A percentile compares a stretch with the other conserved stretches of the same genome.
Evolutionary conservation across 768 basidiomycete species (phyloP).

Genomic region (Porphyrellus cyaneotinctus): DNA sequence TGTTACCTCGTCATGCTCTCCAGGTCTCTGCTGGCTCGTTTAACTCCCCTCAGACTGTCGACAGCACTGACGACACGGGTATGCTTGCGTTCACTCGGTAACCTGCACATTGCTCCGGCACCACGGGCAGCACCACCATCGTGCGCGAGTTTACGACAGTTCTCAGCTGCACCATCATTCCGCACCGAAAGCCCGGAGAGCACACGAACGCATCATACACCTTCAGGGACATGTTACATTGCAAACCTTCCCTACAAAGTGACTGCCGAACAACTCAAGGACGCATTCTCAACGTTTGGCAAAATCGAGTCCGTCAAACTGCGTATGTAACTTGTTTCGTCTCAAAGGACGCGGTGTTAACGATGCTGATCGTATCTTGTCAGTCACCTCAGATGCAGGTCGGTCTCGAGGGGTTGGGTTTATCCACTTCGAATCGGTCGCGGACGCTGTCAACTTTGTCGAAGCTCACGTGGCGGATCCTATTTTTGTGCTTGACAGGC

Average conservation of each 20-base stretch:
- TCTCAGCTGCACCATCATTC: conserved; percentile 16
- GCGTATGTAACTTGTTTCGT: conserved; percentile 33
- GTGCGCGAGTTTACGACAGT: conserved; percentile 9
- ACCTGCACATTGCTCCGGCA: conserved; percentile 6
- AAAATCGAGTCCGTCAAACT: conserved; percentile 35
- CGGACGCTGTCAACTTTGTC: conserved; percentile 36
- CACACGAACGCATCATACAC: conserved; percentile 10
- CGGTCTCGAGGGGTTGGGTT: conserved; percentile 43
- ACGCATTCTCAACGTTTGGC: conserved; percentile 44
- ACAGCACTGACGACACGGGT: conserved; percentile 3
- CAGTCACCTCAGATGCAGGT: conserved; percentile 33
- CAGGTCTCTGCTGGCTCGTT: conserved; percentile 19
- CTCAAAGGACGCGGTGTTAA: neutral
- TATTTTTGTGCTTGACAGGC: conserved; percentile 45
- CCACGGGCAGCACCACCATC: neutral
- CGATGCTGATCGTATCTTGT: neutral
- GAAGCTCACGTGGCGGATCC: conserved; percentile 41
- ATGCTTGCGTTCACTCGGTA: conserved; percentile 14
- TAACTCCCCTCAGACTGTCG: conserved; percentile 10
- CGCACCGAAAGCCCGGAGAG: conserved; percentile 1
- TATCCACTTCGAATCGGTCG: conserved; percentile 37
- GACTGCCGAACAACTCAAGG: conserved; percentile 38
- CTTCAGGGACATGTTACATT: conserved; percentile 41
- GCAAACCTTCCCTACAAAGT: conserved; percentile 52
- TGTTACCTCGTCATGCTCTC: conserved; percentile 18